phyloP scores from a whole-genome alignment of 2,329 filamentous ascomycete species.

The Achaetomium macrosporum region DNA sequence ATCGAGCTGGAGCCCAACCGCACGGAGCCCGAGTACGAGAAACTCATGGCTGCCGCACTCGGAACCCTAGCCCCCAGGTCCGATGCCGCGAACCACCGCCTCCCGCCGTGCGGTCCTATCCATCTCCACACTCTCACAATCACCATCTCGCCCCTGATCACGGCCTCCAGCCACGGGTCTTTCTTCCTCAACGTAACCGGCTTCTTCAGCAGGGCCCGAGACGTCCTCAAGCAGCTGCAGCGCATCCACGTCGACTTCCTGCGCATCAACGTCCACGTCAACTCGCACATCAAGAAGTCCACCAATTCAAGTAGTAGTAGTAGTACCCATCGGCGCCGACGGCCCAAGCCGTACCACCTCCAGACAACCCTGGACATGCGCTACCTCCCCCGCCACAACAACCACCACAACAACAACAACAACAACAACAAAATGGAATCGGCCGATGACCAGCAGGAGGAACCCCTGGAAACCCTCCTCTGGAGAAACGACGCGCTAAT shows the following conservation, averaged over 20 bases:
- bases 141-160: constrained; percentile 28
- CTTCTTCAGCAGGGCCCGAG: constrained; percentile 6
- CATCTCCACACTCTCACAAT: constrained; percentile 39
- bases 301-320: too few species aligned
- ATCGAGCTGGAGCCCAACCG: constrained; percentile 41
- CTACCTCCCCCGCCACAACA: constrained; percentile 11
- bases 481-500: constrained; percentile 19
- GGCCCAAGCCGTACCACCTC: constrained; percentile 11
- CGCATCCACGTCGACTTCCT: constrained; percentile 20
- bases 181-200: constrained; percentile 13
- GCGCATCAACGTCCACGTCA: constrained; percentile 20
- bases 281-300: constrained; percentile 5
- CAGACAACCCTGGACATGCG: constrained; percentile 25
- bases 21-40: constrained; percentile 23
- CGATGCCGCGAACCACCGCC: neutral
- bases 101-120: constrained; percentile 4
- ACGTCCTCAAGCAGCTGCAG: constrained; percentile 15
- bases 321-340: too few species aligned
- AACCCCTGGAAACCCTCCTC: neutral
- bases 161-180: neutral
- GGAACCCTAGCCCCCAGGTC: constrained; percentile 3
- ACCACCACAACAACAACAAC: too few species aligned
- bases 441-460: neutral
- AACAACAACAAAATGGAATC: too few species aligned
- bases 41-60: constrained; percentile 16